A percentile compares a stretch with the other conserved stretches of the same genome.
phyloP scores from a whole-genome alignment of 352 stramenopile genomes.

The Phytophthora cajani region DNA sequence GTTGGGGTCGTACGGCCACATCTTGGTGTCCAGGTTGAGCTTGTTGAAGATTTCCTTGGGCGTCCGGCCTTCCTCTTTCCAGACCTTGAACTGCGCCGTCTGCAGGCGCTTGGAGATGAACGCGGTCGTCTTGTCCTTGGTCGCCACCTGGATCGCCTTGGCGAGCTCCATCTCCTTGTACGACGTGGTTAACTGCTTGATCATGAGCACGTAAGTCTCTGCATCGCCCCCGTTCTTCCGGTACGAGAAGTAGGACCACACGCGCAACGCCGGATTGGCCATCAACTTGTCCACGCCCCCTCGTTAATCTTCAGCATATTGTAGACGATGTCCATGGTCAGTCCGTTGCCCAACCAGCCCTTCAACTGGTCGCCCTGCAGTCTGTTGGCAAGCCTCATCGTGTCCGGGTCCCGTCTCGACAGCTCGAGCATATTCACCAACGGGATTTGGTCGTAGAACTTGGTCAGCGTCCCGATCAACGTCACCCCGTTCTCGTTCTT shows the following conservation, averaged over 20 bases:
- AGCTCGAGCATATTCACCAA: constrained; percentile 1
- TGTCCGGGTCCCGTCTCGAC: neutral
- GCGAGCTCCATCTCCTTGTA: constrained; percentile 5
- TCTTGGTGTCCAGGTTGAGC: neutral
- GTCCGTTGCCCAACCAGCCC: neutral
- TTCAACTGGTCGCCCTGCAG: neutral
- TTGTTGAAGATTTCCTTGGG: neutral
- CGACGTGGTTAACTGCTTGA: neutral
- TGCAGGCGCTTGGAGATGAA: neutral
- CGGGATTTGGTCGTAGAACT: neutral
- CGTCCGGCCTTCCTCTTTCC: neutral
- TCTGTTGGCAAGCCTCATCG: neutral
- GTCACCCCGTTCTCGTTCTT: neutral
- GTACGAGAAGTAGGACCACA: neutral
- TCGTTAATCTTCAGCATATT: neutral
- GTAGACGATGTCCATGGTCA: neutral
- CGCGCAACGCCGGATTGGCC: neutral
- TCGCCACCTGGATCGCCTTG: constrained; percentile 4
- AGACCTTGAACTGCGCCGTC: neutral
- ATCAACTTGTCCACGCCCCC: neutral
- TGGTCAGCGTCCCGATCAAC: constrained; percentile 1
- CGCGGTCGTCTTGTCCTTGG: constrained; percentile 2
- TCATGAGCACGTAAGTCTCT: neutral
- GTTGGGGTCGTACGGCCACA: neutral
- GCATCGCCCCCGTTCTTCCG: neutral